Evolutionary conservation across 2,329 filamentous ascomycete genomes (phyloP).

Genomic region (Scytalidium lignicola): DNA sequence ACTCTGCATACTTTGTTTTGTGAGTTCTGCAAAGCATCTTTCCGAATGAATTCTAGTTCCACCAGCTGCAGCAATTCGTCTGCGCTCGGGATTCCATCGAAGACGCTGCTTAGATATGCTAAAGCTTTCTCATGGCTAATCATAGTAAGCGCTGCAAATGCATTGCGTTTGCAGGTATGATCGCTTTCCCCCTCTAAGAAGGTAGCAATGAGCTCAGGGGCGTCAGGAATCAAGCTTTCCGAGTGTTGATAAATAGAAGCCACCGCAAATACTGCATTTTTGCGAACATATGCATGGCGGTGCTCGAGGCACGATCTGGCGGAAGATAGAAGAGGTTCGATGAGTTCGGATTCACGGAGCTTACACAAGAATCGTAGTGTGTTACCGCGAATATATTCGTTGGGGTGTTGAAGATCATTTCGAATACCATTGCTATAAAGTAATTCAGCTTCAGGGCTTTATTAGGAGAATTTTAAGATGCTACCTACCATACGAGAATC

Average conservation of each 20-base stretch:
- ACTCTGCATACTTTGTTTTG: constrained; percentile 72
- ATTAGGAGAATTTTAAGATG: not conserved
- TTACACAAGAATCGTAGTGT: constrained; percentile 98
- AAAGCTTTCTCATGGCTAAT: constrained; percentile 94
- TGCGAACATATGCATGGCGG: constrained; percentile 94
- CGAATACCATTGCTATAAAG: constrained; percentile 82
- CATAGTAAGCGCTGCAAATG: constrained; percentile 82
- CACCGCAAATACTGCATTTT: constrained; percentile 94
- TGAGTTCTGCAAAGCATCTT: constrained; percentile 90
- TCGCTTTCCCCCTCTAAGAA: constrained; percentile 92
- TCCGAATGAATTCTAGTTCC: constrained; percentile 95
- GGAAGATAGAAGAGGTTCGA: constrained; percentile 91
- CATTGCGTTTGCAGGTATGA: constrained; percentile 95
- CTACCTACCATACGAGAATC: constrained; percentile 88
- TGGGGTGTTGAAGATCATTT: constrained; percentile 93
- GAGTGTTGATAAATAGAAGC: constrained; percentile 89
- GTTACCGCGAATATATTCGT: constrained; percentile 97
- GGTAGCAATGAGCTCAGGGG: constrained; percentile 80
- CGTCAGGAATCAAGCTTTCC: constrained; percentile 88
- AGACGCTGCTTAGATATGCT: constrained; percentile 79
- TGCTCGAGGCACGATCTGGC: constrained; percentile 91
- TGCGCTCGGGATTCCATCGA: constrained; percentile 89
- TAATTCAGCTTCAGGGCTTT: constrained; percentile 2
- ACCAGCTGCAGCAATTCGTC: constrained; percentile 91
- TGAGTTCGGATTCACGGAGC: constrained; percentile 88